Percentiles rank a stretch among this genome's conserved stretches.
Conservation (phyloP, 768 basidiomycete species). For the Macrocybe gigantea region DNA sequence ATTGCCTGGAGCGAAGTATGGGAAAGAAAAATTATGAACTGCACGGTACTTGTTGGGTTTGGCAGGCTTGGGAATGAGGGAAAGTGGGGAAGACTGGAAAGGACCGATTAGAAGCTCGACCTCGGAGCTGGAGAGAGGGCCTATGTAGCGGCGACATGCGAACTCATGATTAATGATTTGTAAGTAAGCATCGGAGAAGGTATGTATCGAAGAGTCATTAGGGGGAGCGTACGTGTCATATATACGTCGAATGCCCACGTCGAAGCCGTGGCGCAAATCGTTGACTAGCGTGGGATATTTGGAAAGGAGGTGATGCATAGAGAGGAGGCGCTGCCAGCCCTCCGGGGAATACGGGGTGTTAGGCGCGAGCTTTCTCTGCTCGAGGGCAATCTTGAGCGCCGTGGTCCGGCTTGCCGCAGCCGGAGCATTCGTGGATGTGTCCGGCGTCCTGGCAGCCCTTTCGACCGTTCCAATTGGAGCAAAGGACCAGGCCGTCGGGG, state of each 20-base stretch:
- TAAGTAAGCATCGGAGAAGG: too few relatives aligned
- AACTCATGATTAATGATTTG: too few relatives aligned
- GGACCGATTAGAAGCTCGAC: too few relatives aligned
- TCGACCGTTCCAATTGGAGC: neutral
- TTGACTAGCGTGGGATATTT: conserved; percentile 20
- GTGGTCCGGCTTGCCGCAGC: conserved; percentile 7
- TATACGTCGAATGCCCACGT: conserved; percentile 24
- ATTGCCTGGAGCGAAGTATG: too few relatives aligned
- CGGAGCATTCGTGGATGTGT: too few relatives aligned
- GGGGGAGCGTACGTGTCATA: conserved; percentile 19
- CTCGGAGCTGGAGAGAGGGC: too few relatives aligned
- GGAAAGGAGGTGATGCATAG: conserved; percentile 6
- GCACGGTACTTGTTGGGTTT: too few relatives aligned
- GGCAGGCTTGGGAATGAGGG: too few relatives aligned
- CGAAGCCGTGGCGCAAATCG: conserved; percentile 24
- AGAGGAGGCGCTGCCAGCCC: conserved; percentile 22
- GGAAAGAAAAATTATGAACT: too few relatives aligned
- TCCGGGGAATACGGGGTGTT: conserved; percentile 23
- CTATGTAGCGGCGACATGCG: too few relatives aligned
- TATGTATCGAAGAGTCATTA: conserved; percentile 19
- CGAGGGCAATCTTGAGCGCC: conserved; percentile 34
- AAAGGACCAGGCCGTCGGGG: neutral
- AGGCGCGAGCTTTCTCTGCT: conserved; percentile 18
- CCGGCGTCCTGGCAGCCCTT: neutral
- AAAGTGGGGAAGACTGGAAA: too few relatives aligned